A percentile compares a stretch with the other conserved stretches of the same genome.
phyloP scores from a whole-genome alignment of 257 asterid species.

The Pogostemon cablin region DNA sequence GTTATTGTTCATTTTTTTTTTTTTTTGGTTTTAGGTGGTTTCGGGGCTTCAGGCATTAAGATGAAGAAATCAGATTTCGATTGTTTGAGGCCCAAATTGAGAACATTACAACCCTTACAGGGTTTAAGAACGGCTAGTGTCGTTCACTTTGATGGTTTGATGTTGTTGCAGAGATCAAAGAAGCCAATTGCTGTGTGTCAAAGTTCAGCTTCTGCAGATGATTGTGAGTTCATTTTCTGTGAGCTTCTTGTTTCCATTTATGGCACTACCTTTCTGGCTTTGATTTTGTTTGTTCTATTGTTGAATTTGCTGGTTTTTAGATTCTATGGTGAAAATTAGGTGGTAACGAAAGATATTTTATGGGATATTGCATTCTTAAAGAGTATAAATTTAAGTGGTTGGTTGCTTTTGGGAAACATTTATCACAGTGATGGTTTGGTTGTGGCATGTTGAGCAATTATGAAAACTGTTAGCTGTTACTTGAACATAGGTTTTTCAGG shows the following conservation, averaged over 20 bases:
- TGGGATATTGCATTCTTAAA: not conserved
- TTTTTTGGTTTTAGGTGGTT: conserved; percentile 49
- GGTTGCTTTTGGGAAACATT: not conserved
- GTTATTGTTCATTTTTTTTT: not conserved
- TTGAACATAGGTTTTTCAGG: conserved; percentile 7
- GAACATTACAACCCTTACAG: conserved; percentile 37
- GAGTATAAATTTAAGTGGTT: not conserved
- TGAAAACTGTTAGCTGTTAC: conserved; percentile 21
- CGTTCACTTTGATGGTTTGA: conserved; percentile 48
- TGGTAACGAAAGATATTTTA: not conserved
- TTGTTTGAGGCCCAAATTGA: conserved; percentile 48
- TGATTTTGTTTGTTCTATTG: conserved; percentile 23
- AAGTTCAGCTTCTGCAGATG: conserved; percentile 46
- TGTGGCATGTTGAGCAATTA: conserved; percentile 3
- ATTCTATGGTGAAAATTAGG: not conserved
- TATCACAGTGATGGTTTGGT: not conserved
- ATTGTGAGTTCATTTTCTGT: conserved; percentile 43
- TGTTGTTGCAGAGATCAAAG: conserved; percentile 41
- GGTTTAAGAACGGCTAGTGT: conserved; percentile 34
- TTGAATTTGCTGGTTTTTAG: conserved; percentile 5
- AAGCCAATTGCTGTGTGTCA: conserved; percentile 43
- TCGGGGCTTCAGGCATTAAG: conserved; percentile 62
- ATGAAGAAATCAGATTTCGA: conserved; percentile 48
- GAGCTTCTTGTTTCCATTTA: not conserved
- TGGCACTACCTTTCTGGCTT: conserved; percentile 15